Conservation (phyloP, 1,284 basidiomycete genomes). For the Cryptococcus hybrid region DNA sequence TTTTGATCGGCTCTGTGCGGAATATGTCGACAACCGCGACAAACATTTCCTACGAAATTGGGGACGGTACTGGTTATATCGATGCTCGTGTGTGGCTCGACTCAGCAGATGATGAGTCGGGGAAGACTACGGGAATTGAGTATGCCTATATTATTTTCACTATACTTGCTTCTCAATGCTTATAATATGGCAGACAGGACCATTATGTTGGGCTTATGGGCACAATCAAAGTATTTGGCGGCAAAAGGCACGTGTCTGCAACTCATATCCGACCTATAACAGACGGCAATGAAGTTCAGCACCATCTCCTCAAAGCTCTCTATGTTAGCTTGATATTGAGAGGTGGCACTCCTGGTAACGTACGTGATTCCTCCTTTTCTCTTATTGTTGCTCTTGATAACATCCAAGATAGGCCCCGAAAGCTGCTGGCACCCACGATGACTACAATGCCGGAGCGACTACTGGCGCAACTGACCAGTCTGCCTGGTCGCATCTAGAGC, state of each 20-base stretch:
- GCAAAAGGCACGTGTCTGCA: conserved; percentile 77
- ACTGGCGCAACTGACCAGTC: conserved; percentile 36
- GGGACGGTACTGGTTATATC: conserved; percentile 86
- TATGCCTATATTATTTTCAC: conserved; percentile 38
- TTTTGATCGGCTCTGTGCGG: conserved; percentile 76
- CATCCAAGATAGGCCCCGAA: not conserved
- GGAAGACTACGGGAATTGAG: conserved; percentile 53
- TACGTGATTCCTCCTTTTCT: conserved; percentile 21
- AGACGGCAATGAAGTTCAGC: conserved; percentile 78
- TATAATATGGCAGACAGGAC: conserved; percentile 59
- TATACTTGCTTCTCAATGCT: not conserved
- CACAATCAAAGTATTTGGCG: conserved; percentile 80
- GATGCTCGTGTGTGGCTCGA: conserved; percentile 90
- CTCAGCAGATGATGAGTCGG: conserved; percentile 58
- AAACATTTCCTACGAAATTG: conserved; percentile 75
- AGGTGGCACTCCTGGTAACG: conserved; percentile 51
- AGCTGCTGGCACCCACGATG: conserved; percentile 20
- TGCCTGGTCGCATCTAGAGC: conserved; percentile 55
- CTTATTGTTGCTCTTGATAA: not conserved
- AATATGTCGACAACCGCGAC: conserved; percentile 71
- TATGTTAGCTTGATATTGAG: conserved; percentile 54
- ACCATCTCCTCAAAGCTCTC: conserved; percentile 66
- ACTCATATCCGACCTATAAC: conserved; percentile 66
- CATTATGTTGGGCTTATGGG: conserved; percentile 84
- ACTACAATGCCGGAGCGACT: conserved; percentile 31